These are phyloP conservation scores for Paulownia fortunei DNA, from an alignment of 257 asterid species.

Conservation along the genomic window DNA sequence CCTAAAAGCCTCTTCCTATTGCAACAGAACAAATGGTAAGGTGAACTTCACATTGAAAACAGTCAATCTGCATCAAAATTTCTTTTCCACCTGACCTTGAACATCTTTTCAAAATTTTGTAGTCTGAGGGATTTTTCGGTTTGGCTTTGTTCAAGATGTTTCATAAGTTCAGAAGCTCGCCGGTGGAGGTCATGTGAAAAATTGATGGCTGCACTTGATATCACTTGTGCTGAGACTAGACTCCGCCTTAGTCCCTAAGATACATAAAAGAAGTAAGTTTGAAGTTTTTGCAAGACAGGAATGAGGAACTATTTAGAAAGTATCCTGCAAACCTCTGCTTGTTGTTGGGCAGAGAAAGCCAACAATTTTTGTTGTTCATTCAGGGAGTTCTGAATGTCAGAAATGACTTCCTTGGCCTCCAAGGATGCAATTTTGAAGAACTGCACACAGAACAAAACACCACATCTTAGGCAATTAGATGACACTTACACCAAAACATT, in stretches of 20 bases:
- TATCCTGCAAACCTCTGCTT: constrained; percentile 61
- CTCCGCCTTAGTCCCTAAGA: constrained; percentile 63
- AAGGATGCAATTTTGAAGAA: constrained; percentile 51
- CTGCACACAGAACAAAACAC: constrained; percentile 41
- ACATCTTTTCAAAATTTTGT: constrained; percentile 60
- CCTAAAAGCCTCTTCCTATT: constrained; percentile 73
- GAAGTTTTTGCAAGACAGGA: constrained; percentile 9
- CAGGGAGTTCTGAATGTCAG: constrained; percentile 59
- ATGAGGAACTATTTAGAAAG: background rate
- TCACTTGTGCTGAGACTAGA: constrained; percentile 62
- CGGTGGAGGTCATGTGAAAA: constrained; percentile 61
- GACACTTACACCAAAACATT: background rate
- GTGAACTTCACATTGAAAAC: constrained; percentile 2
- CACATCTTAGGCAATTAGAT: background rate
- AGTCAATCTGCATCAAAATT: background rate
- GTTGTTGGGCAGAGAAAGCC: constrained; percentile 70
- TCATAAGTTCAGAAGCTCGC: constrained; percentile 64
- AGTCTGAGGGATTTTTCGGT: constrained; percentile 52
- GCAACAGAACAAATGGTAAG: constrained; percentile 17
- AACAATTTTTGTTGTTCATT: constrained; percentile 58
- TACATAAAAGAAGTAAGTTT: constrained; percentile 16
- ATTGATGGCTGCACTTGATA: constrained; percentile 66
- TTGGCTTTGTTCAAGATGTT: constrained; percentile 60
- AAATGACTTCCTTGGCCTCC: constrained; percentile 69
- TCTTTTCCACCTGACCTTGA: constrained; percentile 53